A percentile compares a stretch with the other conserved stretches of the same genome.
Evolutionary conservation across 306 rosid genomes (phyloP).

Genomic region (Echinosophora koreensis): DNA sequence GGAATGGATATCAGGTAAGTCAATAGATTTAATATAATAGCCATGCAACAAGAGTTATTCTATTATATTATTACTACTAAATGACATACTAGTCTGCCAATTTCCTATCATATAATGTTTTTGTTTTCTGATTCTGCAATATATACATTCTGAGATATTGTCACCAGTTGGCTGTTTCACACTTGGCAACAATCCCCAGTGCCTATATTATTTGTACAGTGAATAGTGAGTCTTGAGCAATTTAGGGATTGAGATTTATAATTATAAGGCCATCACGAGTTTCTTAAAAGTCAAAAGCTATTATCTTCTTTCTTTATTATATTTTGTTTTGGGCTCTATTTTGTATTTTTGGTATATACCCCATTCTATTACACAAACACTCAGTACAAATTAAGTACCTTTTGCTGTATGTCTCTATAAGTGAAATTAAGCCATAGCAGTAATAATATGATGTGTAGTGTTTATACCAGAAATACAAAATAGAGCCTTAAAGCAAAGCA

Average conservation of each 20-base stretch:
- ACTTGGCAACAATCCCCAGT: not conserved
- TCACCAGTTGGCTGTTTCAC: conserved; percentile 26
- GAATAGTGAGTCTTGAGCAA: conserved; percentile 3
- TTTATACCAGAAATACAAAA: not conserved
- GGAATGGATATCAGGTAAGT: conserved; percentile 89
- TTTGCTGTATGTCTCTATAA: conserved; percentile 4
- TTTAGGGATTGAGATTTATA: conserved; percentile 13
- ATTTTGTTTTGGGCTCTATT: not conserved
- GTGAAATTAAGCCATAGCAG: not conserved
- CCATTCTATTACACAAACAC: not conserved
- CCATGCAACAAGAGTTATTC: conserved; percentile 9
- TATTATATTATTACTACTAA: not conserved
- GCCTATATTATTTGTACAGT: not conserved
- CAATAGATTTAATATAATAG: conserved; percentile 14
- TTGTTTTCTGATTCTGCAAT: conserved; percentile 6
- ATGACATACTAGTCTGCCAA: conserved; percentile 20
- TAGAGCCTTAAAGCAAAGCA: too few species aligned
- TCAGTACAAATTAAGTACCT: conserved; percentile 20
- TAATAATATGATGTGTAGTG: not conserved
- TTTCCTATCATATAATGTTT: conserved; percentile 19
- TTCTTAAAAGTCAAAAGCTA: not conserved
- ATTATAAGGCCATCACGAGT: not conserved
- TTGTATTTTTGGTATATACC: not conserved
- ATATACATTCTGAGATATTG: conserved; percentile 24
- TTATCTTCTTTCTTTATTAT: not conserved